Conservation (phyloP, 116 monocot species). For the Posidonia oceanica region DNA sequence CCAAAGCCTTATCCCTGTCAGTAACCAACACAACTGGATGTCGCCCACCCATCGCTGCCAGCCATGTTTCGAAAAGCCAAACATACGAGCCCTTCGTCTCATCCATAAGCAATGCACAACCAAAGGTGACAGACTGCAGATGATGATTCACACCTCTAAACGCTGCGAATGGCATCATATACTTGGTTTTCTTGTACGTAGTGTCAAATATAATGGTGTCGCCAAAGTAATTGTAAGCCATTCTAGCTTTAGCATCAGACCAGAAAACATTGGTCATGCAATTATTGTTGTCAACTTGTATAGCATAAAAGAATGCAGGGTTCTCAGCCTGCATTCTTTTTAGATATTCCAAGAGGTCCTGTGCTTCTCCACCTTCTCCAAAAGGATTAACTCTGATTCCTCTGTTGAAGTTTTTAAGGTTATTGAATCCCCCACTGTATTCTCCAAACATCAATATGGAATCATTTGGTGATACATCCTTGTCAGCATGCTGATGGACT, state of each 20-base stretch:
- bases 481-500: conserved; percentile 9
- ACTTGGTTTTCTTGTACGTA: conserved; percentile 16
- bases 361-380: conserved; percentile 21
- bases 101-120: conserved; percentile 27
- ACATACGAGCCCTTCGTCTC: conserved; percentile 25
- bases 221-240: conserved; percentile 22
- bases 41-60: conserved; percentile 16
- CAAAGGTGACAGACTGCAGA: conserved; percentile 23
- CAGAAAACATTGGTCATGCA: conserved; percentile 28
- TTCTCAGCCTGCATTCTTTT: conserved; percentile 17
- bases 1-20: conserved; percentile 19
- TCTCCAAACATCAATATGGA: conserved; percentile 8
- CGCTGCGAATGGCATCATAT: conserved; percentile 29
- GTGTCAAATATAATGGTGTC: conserved; percentile 25
- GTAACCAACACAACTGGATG: conserved; percentile 18
- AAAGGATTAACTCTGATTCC: conserved; percentile 18
- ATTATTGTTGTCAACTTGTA: conserved; percentile 24
- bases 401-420: conserved; percentile 17
- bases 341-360: conserved; percentile 15
- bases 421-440: conserved; percentile 18
- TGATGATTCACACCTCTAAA: conserved; percentile 36
- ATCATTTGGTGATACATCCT: not conserved
- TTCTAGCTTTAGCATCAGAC: conserved; percentile 23
- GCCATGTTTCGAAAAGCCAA: conserved; percentile 33
- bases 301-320: conserved; percentile 23